Conservation (phyloP, 768 basidiomycete genomes). For the Rhizopogon salebrosus region DNA sequence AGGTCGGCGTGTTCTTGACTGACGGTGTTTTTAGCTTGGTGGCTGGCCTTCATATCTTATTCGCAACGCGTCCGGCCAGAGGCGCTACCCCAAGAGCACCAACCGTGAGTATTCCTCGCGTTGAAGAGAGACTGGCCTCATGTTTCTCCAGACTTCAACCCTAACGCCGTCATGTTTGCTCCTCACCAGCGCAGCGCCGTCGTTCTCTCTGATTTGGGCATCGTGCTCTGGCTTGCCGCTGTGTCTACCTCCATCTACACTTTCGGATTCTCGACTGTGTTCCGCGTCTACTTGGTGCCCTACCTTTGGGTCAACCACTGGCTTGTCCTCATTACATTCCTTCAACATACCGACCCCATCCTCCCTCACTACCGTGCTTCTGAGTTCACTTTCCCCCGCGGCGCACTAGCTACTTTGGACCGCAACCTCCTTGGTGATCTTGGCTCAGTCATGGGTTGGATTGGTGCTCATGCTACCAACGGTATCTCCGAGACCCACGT, state of each 20-base stretch:
- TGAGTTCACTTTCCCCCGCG: conserved; percentile 91
- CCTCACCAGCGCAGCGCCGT: conserved; percentile 74
- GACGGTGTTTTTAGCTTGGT: conserved; percentile 41
- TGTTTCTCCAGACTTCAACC: conserved; percentile 59
- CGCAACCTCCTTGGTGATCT: conserved; percentile 74
- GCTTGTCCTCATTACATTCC: conserved; percentile 94
- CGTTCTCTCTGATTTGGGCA: conserved; percentile 77
- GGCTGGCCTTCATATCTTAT: conserved; percentile 88
- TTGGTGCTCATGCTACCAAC: conserved; percentile 81
- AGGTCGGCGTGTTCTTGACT: neutral
- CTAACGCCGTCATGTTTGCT: conserved; percentile 76
- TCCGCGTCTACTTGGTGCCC: conserved; percentile 78
- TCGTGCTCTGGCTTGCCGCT: conserved; percentile 64
- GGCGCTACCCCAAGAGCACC: conserved; percentile 67
- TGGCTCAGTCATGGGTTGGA: conserved; percentile 76
- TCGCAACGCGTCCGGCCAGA: conserved; percentile 82
- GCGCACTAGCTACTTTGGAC: conserved; percentile 89
- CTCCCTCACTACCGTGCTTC: conserved; percentile 89
- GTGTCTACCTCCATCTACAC: conserved; percentile 51
- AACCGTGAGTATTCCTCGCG: conserved; percentile 55
- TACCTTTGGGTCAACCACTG: conserved; percentile 96
- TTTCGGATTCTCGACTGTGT: conserved; percentile 66
- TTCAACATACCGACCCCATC: conserved; percentile 95
- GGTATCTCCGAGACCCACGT: conserved; percentile 95
- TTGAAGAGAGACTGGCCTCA: neutral